These are phyloP conservation scores for Graphiopsis chlorocephala DNA, from an alignment of 2,329 filamentous ascomycete species.

Conservation along the genomic window DNA sequence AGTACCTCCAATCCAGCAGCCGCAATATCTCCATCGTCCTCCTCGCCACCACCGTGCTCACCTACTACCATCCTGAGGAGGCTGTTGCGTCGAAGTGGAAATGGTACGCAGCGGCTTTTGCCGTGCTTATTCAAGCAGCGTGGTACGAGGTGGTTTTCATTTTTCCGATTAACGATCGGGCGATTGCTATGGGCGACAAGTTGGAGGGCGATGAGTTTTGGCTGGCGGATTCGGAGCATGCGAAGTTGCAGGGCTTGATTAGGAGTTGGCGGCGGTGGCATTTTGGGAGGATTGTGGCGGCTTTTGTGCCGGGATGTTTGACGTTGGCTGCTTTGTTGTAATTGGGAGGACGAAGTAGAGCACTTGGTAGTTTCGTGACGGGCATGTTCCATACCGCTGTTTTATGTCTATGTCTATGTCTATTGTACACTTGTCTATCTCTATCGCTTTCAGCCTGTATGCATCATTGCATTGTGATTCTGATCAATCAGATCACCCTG, in stretches of 20 bases:
- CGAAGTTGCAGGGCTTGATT: background rate
- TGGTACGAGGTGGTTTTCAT: conserved; percentile 21
- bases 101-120: conserved; percentile 5
- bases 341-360: background rate
- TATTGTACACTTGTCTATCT: background rate
- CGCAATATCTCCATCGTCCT: background rate
- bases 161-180: conserved; percentile 19
- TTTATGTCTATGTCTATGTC: background rate
- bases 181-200: conserved; percentile 4
- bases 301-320: background rate
- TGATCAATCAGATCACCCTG: background rate
- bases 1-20: conserved; percentile 15
- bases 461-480: background rate
- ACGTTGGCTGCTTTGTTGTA: conserved; percentile 2
- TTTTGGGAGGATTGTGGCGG: background rate
- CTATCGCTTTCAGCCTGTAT: too few species aligned
- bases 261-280: conserved; percentile 3
- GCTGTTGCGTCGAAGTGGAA: background rate
- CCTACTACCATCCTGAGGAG: background rate
- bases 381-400: background rate
- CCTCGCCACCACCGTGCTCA: background rate
- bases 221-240: conserved; percentile 1
- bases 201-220: background rate
- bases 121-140: conserved; percentile 11
- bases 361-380: background rate